Percentiles rank a stretch among this genome's conserved stretches.
phyloP scores from a whole-genome alignment of 2,329 filamentous ascomycete genomes.

The Amylocarpus encephaloides region DNA sequence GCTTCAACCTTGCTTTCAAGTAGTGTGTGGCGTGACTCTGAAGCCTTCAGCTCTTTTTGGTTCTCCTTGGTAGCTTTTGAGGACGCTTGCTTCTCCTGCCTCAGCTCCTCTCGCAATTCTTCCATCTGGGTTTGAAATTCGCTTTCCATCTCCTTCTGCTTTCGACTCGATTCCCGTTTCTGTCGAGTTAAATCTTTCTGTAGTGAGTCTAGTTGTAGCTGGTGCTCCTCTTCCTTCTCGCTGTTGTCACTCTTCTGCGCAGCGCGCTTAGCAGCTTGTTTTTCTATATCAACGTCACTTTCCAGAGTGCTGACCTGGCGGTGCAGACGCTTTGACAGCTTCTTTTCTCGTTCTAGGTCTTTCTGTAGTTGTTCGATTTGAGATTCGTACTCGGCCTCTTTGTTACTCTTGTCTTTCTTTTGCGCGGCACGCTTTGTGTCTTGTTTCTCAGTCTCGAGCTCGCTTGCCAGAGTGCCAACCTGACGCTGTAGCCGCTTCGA shows the following conservation, averaged over 20 bases:
- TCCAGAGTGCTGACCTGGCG: constrained; percentile 22
- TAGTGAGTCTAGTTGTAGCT: background rate
- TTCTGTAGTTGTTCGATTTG: constrained; percentile 31
- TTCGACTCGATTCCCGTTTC: constrained; percentile 40
- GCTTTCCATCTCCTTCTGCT: constrained; percentile 17
- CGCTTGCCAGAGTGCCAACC: constrained; percentile 68
- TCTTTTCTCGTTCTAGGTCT: constrained; percentile 36
- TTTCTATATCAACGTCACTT: constrained; percentile 33
- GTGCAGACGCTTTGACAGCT: constrained; percentile 30
- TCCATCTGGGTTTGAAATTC: constrained; percentile 36
- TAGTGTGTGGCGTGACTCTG: background rate
- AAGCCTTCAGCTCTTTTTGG: constrained; percentile 19
- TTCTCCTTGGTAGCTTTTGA: constrained; percentile 18
- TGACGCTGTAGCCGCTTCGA: constrained; percentile 61
- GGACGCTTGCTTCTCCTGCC: constrained; percentile 28
- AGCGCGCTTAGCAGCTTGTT: constrained; percentile 31
- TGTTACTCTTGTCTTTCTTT: constrained; percentile 37
- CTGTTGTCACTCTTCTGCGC: constrained; percentile 28
- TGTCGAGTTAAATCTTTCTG: constrained; percentile 32
- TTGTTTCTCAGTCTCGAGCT: constrained; percentile 77
- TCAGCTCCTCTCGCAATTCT: constrained; percentile 32
- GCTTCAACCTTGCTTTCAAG: background rate
- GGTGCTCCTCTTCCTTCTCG: constrained; percentile 4
- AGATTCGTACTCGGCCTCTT: constrained; percentile 38
- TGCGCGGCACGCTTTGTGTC: constrained; percentile 51